Evolutionary conservation across 768 basidiomycete species (phyloP).

Genomic region (Exidia glandulosa): DNA sequence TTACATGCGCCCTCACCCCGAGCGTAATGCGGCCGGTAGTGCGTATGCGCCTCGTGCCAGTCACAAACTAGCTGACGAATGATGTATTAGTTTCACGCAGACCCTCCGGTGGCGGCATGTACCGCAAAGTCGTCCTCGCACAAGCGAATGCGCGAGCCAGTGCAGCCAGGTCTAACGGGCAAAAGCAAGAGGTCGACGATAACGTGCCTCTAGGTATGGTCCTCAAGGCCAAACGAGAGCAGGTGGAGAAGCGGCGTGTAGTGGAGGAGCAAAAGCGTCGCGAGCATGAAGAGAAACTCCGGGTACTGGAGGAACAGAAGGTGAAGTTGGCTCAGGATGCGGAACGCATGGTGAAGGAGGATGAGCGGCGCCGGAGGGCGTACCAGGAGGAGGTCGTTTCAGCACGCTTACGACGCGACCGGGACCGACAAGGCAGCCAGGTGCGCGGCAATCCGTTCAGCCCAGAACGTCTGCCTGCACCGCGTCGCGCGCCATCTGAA

Average conservation of each 20-base stretch:
- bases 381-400: conserved; percentile 53
- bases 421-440: conserved; percentile 21
- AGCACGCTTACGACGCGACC: conserved; percentile 50
- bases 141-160: conserved; percentile 38
- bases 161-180: background rate
- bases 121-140: conserved; percentile 1
- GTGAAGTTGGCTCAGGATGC: conserved; percentile 27
- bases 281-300: conserved; percentile 44
- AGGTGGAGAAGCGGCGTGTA: conserved; percentile 60
- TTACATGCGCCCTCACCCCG: background rate
- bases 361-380: conserved; percentile 39
- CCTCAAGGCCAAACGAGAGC: conserved; percentile 21
- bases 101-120: background rate
- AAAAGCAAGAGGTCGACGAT: conserved; percentile 57
- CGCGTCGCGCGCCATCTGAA: background rate
- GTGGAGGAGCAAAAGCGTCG: conserved; percentile 55
- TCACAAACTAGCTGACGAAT: background rate
- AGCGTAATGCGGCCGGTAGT: background rate
- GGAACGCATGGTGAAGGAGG: conserved; percentile 35
- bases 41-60: background rate
- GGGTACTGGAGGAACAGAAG: conserved; percentile 28
- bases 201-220: conserved; percentile 56
- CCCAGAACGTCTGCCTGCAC: background rate
- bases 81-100: background rate
- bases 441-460: background rate